These are phyloP conservation scores for Solanum rostratum DNA, from an alignment of 257 asterid species.

Conservation along the genomic window DNA sequence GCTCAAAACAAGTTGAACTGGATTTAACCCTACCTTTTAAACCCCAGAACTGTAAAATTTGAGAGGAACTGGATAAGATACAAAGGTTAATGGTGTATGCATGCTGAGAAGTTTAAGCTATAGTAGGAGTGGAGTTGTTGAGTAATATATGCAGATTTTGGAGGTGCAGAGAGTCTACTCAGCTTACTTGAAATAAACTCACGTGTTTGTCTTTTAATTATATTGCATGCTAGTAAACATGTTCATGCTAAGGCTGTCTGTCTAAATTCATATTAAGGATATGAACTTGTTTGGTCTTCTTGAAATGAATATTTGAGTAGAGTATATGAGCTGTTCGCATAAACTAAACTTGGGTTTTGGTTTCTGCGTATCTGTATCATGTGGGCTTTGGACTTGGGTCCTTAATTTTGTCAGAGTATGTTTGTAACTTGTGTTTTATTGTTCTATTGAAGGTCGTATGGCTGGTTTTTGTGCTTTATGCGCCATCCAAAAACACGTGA, in stretches of 20 bases:
- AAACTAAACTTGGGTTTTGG: not conserved
- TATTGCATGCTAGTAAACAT: not conserved
- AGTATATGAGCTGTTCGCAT: not conserved
- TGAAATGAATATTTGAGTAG: not conserved
- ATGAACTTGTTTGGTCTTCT: not conserved
- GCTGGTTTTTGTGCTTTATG: constrained; percentile 98
- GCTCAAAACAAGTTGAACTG: not conserved
- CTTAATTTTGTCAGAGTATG: not conserved
- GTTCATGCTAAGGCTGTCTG: not conserved
- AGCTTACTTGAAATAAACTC: not conserved
- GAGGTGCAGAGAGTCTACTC: not conserved
- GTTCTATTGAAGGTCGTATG: constrained; percentile 53
- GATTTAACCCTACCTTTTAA: not conserved
- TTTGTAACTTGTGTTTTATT: constrained; percentile 11
- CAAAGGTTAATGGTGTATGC: not conserved
- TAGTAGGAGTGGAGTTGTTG: not conserved
- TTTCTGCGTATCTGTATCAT: not conserved
- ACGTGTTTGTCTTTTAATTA: not conserved
- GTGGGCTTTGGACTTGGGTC: not conserved
- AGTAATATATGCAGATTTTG: not conserved
- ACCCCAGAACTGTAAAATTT: not conserved
- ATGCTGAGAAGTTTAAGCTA: not conserved
- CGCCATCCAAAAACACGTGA: constrained; percentile 93
- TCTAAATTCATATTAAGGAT: not conserved
- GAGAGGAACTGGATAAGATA: not conserved